Percentiles rank a stretch among this genome's conserved stretches.
These are phyloP conservation scores for Rhizopogon hawkerae DNA, from an alignment of 1,284 basidiomycete species.

Conservation along the genomic window DNA sequence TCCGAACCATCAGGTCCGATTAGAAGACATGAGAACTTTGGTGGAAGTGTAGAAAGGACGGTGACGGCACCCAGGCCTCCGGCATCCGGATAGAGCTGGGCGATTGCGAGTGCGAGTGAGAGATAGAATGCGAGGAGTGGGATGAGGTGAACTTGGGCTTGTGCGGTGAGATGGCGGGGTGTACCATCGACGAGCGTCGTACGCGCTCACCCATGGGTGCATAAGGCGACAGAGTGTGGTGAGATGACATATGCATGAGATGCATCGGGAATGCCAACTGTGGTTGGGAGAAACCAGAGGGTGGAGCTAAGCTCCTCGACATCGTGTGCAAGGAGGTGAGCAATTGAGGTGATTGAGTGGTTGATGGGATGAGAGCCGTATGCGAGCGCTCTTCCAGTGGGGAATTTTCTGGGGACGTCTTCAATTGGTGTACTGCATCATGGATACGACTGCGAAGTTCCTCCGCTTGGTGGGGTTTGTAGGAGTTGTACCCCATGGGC, in stretches of 20 bases:
- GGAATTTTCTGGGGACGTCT: conserved; percentile 16
- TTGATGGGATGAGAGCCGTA: not conserved
- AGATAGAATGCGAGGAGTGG: not conserved
- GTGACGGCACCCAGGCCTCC: not conserved
- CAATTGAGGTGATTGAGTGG: not conserved
- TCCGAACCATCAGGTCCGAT: not conserved
- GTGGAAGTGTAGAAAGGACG: not conserved
- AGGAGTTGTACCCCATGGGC: conserved; percentile 47
- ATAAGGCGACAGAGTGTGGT: not conserved
- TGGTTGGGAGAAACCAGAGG: not conserved
- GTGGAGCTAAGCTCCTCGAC: not conserved
- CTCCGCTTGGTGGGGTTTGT: conserved; percentile 34
- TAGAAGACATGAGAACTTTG: conserved; percentile 6
- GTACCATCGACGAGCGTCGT: not conserved
- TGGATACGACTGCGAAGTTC: conserved; percentile 41
- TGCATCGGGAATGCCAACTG: not conserved
- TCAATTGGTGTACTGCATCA: conserved; percentile 36
- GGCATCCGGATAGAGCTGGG: not conserved
- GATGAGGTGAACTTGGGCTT: not conserved
- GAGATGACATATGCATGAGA: not conserved
- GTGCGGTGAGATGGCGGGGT: not conserved
- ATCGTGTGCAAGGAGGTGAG: not conserved
- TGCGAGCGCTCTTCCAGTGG: not conserved
- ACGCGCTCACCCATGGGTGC: not conserved
- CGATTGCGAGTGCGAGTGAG: not conserved